Conservation (phyloP, 495 filamentous ascomycete species). For the Aspergillus ostianus region DNA sequence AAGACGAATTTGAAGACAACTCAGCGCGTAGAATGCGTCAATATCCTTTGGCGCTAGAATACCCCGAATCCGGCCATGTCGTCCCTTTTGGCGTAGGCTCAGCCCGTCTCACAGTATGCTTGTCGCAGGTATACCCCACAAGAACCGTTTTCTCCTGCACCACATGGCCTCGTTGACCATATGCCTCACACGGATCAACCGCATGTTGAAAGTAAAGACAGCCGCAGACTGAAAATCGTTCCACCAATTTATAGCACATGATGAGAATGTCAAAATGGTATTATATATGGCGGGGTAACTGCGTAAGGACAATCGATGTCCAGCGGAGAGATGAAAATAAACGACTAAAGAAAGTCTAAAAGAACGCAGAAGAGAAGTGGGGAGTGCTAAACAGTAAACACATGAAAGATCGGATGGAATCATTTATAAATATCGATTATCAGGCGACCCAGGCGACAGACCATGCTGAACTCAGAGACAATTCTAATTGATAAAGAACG, state of each 20-base stretch:
- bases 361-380: neutral
- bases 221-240: slow-evolving; percentile 75
- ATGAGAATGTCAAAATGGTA: slow-evolving; percentile 16
- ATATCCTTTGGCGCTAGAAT: slow-evolving; percentile 43
- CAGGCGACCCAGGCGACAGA: slow-evolving; percentile 12
- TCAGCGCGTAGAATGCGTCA: neutral
- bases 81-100: slow-evolving; percentile 22
- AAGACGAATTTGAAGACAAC: no score
- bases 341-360: slow-evolving; percentile 2
- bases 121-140: slow-evolving; percentile 74
- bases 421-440: slow-evolving; percentile 9
- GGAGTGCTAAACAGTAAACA: neutral
- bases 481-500: neutral
- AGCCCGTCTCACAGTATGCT: slow-evolving; percentile 49
- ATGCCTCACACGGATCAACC: slow-evolving; percentile 69
- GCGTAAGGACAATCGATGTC: slow-evolving; percentile 5
- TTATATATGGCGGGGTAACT: neutral
- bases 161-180: slow-evolving; percentile 67
- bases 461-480: neutral
- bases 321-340: neutral
- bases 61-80: slow-evolving; percentile 51
- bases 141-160: slow-evolving; percentile 73
- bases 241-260: slow-evolving; percentile 74
- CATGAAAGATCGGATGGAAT: neutral
- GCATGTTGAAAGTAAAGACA: slow-evolving; percentile 80